Base-by-base conservation (phyloP, 2,329 filamentous ascomycete species). In the Curvularia sp. region DNA sequence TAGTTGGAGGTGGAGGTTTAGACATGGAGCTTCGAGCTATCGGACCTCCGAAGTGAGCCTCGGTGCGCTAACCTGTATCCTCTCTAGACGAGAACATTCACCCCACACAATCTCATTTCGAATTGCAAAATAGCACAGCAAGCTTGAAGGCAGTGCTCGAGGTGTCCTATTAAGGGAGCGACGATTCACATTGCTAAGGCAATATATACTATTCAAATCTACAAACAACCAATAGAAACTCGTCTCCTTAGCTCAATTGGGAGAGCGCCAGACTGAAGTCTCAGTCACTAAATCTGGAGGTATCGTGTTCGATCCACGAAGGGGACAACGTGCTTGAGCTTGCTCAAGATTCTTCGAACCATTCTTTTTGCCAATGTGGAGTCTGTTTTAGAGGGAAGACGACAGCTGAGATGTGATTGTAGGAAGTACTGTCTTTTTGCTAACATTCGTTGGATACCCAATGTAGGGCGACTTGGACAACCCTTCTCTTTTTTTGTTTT, bases 181-280 rank as follows among this genome's bases (percentile, higher is more conserved):
- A 18, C 18, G 18, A 18, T 18, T 18, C 18, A 18, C 18, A 18
- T 18, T 18, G 1, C 1, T 1, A 18, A 18, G 18, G 18, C 7
- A 31, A 12, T 31, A 31, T 31, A 31, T 31, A 31, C 4, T 15
- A 9, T 0, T 28, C 0, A 2, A 4, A 9, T 10, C 10, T 22
- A 33, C 12, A 33, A 61, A 53, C 56, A 59, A 59, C 33, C 48
- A 50, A 46, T 35, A 59, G 22, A 56, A 61, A 44, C 58, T 39
- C 52, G 61, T 63, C 61, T 61, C 61, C 58, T 63, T 63, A 63
- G 61, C 61, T 63, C 61, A 63, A 63, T 63, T 63, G 61, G 61
- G 61, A 63, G 61, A 63, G 61, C 61, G 61, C 61, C 61, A 63
- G 61, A 63, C 61, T 63, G 61, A 63, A 63, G 61, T 61, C 60